These are phyloP conservation scores for Chlorokybus atmophyticus DNA, from an alignment of 139 green algal genomes.

Conservation along the genomic window DNA sequence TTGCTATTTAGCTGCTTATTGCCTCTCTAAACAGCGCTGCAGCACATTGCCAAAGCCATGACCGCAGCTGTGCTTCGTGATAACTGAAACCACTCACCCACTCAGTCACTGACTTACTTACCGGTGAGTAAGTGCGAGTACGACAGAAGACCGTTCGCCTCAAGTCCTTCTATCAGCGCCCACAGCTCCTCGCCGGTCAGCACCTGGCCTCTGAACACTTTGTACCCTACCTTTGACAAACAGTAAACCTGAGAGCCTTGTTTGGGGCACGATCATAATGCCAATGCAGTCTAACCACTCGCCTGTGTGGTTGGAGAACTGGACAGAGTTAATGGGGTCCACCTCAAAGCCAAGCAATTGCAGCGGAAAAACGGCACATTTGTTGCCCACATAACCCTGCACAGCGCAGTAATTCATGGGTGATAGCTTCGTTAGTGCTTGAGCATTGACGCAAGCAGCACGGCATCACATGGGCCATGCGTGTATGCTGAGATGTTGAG, in stretches of 20 bases:
- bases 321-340: conserved; percentile 66
- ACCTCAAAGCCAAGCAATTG: conserved; percentile 86
- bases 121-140: conserved; percentile 89
- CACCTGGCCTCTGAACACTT: conserved; percentile 37
- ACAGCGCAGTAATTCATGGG: no score
- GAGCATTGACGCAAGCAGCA: no score
- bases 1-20: no score
- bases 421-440: no score
- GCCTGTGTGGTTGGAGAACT: conserved; percentile 74
- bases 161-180: conserved; percentile 55
- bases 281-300: not conserved
- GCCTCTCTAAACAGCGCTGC: no score
- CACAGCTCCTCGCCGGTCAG: conserved; percentile 56
- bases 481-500: no score
- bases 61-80: not conserved
- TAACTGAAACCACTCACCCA: no score
- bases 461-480: no score
- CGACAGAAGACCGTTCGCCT: conserved; percentile 60
- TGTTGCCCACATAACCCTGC: conserved; percentile 69
- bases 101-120: conserved; percentile 24
- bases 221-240: conserved; percentile 45
- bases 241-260: not conserved
- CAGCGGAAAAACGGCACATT: conserved; percentile 72
- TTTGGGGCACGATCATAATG: not conserved
- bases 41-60: no score